A percentile compares a stretch with the other conserved stretches of the same genome.
These are phyloP conservation scores for Poa pratensis DNA, from an alignment of 176 grass and related monocot species.

Conservation along the genomic window DNA sequence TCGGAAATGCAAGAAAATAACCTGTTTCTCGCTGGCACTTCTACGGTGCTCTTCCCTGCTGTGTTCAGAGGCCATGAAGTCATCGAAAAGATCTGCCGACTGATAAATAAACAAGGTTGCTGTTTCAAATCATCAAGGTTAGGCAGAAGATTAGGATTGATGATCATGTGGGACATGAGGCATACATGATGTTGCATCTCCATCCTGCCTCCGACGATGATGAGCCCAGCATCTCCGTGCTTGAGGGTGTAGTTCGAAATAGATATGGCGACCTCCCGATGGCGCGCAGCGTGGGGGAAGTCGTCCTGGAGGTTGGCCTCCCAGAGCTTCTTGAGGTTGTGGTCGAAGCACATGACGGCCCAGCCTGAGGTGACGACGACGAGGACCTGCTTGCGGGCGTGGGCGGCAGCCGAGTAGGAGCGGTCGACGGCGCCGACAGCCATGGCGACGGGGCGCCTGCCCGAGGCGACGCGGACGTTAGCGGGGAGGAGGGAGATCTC, in stretches of 20 bases:
- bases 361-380: constrained; percentile 96
- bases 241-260: constrained; percentile 90
- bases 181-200: constrained; percentile 92
- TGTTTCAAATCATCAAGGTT: background rate
- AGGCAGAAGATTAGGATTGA: background rate
- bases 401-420: constrained; percentile 52
- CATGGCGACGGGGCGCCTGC: constrained; percentile 82
- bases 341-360: constrained; percentile 97
- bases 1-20: constrained; percentile 28
- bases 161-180: background rate
- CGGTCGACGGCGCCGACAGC: constrained; percentile 80
- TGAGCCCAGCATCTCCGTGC: constrained; percentile 84
- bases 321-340: constrained; percentile 98
- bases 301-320: constrained; percentile 87
- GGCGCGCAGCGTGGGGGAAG: constrained; percentile 82
- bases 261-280: constrained; percentile 82
- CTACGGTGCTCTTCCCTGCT: constrained; percentile 48
- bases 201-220: constrained; percentile 92
- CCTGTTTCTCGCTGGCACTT: constrained; percentile 87
- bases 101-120: constrained; percentile 12
- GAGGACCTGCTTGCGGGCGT: constrained; percentile 72
- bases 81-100: constrained; percentile 82
- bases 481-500: constrained; percentile 79
- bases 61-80: constrained; percentile 66
- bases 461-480: constrained; percentile 75